These are phyloP conservation scores for Mytilinidion resinicola DNA, from an alignment of 495 filamentous ascomycete species.

Conservation along the genomic window DNA sequence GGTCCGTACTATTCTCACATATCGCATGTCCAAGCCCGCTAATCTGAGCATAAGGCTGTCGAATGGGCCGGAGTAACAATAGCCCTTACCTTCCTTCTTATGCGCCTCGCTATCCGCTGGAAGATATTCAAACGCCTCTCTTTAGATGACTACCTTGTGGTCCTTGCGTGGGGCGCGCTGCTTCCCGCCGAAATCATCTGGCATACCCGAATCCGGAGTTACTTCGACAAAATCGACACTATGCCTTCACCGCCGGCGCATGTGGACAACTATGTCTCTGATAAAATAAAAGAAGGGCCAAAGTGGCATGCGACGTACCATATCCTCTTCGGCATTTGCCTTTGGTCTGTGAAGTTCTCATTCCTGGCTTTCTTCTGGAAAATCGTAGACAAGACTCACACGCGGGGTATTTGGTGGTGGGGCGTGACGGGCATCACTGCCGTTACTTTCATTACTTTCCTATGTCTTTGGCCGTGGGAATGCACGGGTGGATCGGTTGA, in stretches of 20 bases:
- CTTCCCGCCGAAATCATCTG: not conserved
- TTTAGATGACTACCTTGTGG: not conserved
- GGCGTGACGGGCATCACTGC: not conserved
- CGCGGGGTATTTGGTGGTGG: not conserved
- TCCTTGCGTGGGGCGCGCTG: not conserved
- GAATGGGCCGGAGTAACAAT: not conserved
- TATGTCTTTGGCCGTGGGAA: not conserved
- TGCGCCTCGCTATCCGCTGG: not conserved
- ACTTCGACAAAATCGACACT: not conserved
- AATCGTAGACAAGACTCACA: not conserved
- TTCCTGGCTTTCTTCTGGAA: constrained; percentile 5
- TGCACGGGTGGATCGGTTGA: not conserved
- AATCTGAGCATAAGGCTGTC: not conserved
- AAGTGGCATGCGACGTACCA: not conserved
- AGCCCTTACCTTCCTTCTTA: not conserved
- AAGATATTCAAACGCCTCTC: not conserved
- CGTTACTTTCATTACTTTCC: not conserved
- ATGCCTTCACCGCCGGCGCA: not conserved
- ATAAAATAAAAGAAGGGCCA: not conserved
- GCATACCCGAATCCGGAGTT: not conserved
- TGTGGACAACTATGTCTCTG: not conserved
- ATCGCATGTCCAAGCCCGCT: too few species aligned
- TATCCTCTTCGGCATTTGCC: not conserved
- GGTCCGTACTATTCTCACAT: too few species aligned
- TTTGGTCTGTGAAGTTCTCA: constrained; percentile 6